Percentiles rank a stretch among this genome's conserved stretches.
These are phyloP conservation scores for Tolypocladium ophioglossoides DNA, from an alignment of 2,329 filamentous ascomycete species.

Conservation along the genomic window DNA sequence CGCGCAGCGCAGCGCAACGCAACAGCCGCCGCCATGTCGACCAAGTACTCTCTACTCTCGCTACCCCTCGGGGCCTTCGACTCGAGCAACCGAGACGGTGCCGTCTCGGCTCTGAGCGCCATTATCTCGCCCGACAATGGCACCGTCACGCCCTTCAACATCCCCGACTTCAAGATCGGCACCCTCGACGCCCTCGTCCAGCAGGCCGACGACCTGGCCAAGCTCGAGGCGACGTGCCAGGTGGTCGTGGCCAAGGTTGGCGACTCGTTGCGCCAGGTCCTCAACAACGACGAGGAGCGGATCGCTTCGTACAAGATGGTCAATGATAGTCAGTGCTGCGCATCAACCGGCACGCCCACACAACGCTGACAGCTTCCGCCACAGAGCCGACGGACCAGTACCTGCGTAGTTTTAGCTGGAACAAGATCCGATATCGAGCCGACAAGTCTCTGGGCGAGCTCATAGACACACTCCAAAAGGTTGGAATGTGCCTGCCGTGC, in stretches of 20 bases:
- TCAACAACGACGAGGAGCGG: slow-evolving; percentile 77
- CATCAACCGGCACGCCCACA: neutral
- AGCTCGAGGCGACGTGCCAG: slow-evolving; percentile 73
- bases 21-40: slow-evolving; percentile 26
- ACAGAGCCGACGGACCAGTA: slow-evolving; percentile 94
- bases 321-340: slow-evolving; percentile 65
- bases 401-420: slow-evolving; percentile 82
- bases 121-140: slow-evolving; percentile 68
- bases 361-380: slow-evolving; percentile 13
- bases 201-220: slow-evolving; percentile 88
- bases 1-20: neutral
- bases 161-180: slow-evolving; percentile 96
- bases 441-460: slow-evolving; percentile 85
- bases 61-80: slow-evolving; percentile 81
- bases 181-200: slow-evolving; percentile 91
- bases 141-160: slow-evolving; percentile 63
- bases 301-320: slow-evolving; percentile 82
- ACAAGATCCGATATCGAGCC: slow-evolving; percentile 92
- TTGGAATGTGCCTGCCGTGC: slow-evolving; percentile 19
- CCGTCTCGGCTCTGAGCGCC: slow-evolving; percentile 62
- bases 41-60: slow-evolving; percentile 79
- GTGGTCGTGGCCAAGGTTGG: slow-evolving; percentile 78
- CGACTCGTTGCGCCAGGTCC: slow-evolving; percentile 71
- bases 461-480: slow-evolving; percentile 81
- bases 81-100: slow-evolving; percentile 69